Base-by-base conservation (phyloP, 169 alveolate species). In the Babesia ovata region DNA sequence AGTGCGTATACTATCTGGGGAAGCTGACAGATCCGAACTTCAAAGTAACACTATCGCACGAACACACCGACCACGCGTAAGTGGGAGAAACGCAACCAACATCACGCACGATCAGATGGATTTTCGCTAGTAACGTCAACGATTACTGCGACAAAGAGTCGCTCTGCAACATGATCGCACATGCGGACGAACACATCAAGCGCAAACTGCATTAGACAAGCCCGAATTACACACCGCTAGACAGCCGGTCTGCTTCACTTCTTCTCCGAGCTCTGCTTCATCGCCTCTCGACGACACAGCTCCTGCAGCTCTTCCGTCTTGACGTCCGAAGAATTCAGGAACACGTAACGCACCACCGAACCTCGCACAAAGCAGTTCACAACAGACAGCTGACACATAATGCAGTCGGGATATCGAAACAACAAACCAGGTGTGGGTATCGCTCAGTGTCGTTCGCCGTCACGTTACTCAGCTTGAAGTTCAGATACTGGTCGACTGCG, bases 291-390 rank as follows among this genome's bases (percentile, higher is more conserved):
- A 73, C 95, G 91, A 67, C 98, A 95, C 56, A 96, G 95, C 58
- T 93, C 96, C 78, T 93, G 96, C 48, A 95, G 83, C 63, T 94
- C 93, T 59, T 94, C 96, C 17, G 92, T 75, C 84, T 96, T 95
- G 54, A 97, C 92, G 56, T 95, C 97, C 9, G 93, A 85, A 22
- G 94, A 90, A 16, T 93, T 95, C 44, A 97, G 75, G 75, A 93
- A 96, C 29, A 97, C 93, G 77, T 97, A 97, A 52, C 98, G 94
- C 6, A 97, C 97, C 17, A 94, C 97, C 19, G 97, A 94, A 54
- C 99, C 99, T 61, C 99, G 86, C 7, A 97, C 95, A 66, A 97
- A 97, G 79, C 98, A 93, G 75, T 94, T 95, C 81, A 94, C 92
- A 22, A 96, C 89, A 8, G 97, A 79, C 56, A 71, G 48, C 88